phyloP scores from a whole-genome alignment of 805 yeast species.

The Saccharomycopsis guyanensis region DNA sequence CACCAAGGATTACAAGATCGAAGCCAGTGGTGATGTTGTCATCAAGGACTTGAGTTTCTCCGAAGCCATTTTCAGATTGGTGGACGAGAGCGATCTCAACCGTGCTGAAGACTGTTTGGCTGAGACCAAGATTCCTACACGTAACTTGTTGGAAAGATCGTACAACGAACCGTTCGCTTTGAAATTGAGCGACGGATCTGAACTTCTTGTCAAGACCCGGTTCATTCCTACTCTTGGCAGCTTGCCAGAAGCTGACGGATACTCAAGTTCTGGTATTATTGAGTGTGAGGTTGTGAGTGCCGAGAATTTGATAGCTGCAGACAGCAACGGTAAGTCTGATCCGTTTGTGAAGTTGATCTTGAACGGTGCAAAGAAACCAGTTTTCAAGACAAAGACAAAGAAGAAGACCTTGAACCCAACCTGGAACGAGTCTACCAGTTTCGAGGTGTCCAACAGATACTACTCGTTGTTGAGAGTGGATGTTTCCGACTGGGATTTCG shows the following conservation, averaged over 20 bases:
- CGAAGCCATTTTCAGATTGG: constrained; percentile 50
- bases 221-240: constrained; percentile 70
- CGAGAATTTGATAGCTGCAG: constrained; percentile 71
- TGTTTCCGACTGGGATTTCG: constrained; percentile 89
- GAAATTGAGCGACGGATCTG: constrained; percentile 42
- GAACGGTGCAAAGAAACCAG: constrained; percentile 49
- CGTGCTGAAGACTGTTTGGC: constrained; percentile 52
- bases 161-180: constrained; percentile 54
- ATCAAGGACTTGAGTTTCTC: constrained; percentile 77
- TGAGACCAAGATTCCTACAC: constrained; percentile 58
- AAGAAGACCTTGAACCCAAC: constrained; percentile 88
- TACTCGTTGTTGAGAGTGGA: constrained; percentile 50
- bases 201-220: constrained; percentile 52
- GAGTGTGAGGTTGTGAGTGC: constrained; percentile 58
- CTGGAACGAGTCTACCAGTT: constrained; percentile 67
- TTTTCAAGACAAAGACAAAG: constrained; percentile 68
- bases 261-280: constrained; percentile 67
- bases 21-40: constrained; percentile 63
- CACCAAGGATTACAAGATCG: constrained; percentile 28
- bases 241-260: constrained; percentile 68
- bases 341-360: constrained; percentile 72
- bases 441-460: constrained; percentile 53
- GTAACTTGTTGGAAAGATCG: constrained; percentile 56
- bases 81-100: constrained; percentile 45
- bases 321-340: constrained; percentile 86